These are phyloP conservation scores for Scheffersomyces lignicola DNA, from an alignment of 1,139 yeast genomes.

Conservation along the genomic window DNA sequence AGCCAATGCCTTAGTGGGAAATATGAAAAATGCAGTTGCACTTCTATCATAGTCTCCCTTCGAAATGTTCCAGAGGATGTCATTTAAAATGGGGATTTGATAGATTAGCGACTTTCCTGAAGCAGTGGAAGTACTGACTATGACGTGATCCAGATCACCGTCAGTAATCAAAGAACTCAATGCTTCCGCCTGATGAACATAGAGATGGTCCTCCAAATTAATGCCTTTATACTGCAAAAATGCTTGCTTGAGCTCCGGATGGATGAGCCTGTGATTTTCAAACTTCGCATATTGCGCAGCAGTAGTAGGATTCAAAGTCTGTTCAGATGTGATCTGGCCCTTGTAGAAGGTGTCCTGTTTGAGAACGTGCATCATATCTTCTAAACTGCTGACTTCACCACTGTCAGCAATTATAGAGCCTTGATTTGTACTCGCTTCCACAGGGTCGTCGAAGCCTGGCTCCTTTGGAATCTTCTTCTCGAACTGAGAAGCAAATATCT, in stretches of 20 bases:
- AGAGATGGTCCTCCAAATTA: slow-evolving; percentile 51
- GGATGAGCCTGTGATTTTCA: slow-evolving; percentile 38
- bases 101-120: slow-evolving; percentile 93
- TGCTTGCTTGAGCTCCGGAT: slow-evolving; percentile 50
- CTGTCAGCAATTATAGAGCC: not conserved
- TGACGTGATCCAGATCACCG: slow-evolving; percentile 56
- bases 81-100: slow-evolving; percentile 78
- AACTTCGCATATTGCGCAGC: slow-evolving; percentile 19
- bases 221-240: slow-evolving; percentile 48
- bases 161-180: slow-evolving; percentile 47
- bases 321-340: slow-evolving; percentile 49
- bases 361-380: slow-evolving; percentile 5
- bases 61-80: slow-evolving; percentile 44
- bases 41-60: slow-evolving; percentile 20
- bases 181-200: slow-evolving; percentile 82
- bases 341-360: slow-evolving; percentile 43
- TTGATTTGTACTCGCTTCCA: slow-evolving; percentile 25
- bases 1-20: slow-evolving; percentile 96
- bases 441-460: slow-evolving; percentile 29
- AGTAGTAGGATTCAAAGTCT: slow-evolving; percentile 25
- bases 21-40: slow-evolving; percentile 77
- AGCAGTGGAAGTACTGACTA: slow-evolving; percentile 89
- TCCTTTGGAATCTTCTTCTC: slow-evolving; percentile 46
- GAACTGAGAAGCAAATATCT: not conserved
- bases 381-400: slow-evolving; percentile 18